These are phyloP conservation scores for Globisporangium iwayamae DNA, from an alignment of 352 stramenopile species.

Conservation along the genomic window DNA sequence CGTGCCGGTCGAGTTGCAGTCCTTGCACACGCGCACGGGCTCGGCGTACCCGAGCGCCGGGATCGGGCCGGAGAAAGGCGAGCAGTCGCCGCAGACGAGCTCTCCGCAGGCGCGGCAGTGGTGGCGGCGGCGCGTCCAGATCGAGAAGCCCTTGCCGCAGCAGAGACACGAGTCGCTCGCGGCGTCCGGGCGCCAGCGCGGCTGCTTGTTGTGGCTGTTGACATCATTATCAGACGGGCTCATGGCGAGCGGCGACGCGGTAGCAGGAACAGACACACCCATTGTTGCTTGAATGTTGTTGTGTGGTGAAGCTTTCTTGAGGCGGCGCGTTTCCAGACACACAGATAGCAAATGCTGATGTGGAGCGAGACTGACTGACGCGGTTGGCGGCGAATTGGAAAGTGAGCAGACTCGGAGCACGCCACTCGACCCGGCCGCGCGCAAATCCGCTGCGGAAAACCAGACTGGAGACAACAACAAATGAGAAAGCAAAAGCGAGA, in stretches of 20 bases:
- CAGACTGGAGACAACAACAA: not conserved
- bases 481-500: not conserved
- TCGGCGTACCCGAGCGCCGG: conserved; percentile 64
- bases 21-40: conserved; percentile 71
- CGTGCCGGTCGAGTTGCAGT: conserved; percentile 36
- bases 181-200: conserved; percentile 68
- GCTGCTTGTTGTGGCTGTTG: conserved; percentile 14
- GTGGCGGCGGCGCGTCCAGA: conserved; percentile 69
- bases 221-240: not conserved
- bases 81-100: conserved; percentile 74
- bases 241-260: conserved; percentile 11
- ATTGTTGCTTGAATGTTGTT: not conserved
- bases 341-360: not conserved
- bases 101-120: conserved; percentile 78
- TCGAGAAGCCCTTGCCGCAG: conserved; percentile 67
- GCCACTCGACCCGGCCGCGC: not conserved
- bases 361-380: not conserved
- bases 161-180: conserved; percentile 68
- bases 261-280: conserved; percentile 10
- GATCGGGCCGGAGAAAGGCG: conserved; percentile 48
- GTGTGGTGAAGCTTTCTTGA: not conserved
- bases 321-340: conserved; percentile 8
- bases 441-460: not conserved
- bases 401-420: not conserved
- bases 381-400: not conserved